Evolutionary conservation across 441 rosid species (phyloP).

Genomic region (Corymbia citriodora): DNA sequence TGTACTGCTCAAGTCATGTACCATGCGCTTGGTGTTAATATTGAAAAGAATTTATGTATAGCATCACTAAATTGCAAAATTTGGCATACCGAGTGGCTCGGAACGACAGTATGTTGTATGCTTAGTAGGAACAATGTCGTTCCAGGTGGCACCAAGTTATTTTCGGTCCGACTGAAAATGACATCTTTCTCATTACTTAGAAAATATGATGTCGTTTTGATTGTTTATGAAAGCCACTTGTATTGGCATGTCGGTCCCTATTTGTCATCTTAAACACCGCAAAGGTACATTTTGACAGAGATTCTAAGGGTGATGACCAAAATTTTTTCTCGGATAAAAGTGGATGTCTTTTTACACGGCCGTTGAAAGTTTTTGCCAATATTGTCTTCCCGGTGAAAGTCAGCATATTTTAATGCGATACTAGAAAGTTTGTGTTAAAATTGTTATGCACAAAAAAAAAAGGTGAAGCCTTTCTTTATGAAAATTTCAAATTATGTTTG

Average conservation of each 20-base stretch:
- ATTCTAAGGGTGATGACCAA: not conserved
- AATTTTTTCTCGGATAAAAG: not conserved
- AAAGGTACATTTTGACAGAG: accelerated
- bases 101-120: not conserved
- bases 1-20: not conserved
- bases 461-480: not conserved
- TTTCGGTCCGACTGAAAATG: not conserved
- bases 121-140: accelerated
- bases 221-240: not conserved
- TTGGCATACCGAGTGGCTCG: not conserved
- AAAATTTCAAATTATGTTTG: not conserved
- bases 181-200: not conserved
- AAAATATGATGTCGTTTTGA: not conserved
- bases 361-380: not conserved
- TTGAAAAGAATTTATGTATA: not conserved
- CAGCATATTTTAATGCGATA: not conserved
- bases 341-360: not conserved
- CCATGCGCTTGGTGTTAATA: not conserved
- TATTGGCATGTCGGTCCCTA: not conserved
- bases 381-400: not conserved
- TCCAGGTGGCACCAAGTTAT: accelerated
- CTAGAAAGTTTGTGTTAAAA: not conserved
- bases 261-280: not conserved
- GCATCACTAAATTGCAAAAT: not conserved
- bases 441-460: not conserved